Conservation (phyloP, 805 yeast species). For the Cyberlindnera euphorbiiphila region DNA sequence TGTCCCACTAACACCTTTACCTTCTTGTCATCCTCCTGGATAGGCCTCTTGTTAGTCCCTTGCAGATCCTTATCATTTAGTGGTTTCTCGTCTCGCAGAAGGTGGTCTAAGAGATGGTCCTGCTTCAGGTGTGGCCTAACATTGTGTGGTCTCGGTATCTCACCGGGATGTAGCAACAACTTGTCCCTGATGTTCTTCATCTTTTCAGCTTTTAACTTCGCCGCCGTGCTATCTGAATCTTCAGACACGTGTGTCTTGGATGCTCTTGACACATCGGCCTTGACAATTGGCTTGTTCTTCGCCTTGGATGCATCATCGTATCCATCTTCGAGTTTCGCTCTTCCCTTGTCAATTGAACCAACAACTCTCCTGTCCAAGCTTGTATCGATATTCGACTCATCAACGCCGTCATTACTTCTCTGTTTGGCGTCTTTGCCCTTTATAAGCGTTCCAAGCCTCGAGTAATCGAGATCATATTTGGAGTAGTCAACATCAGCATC, state of each 20-base stretch:
- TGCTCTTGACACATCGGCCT: not conserved
- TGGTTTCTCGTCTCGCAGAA: too few relatives aligned
- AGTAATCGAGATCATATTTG: conserved; percentile 7
- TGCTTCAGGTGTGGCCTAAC: too few relatives aligned
- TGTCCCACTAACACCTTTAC: conserved; percentile 13
- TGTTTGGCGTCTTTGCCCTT: not conserved
- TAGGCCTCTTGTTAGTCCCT: too few relatives aligned
- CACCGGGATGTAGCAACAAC: too few relatives aligned
- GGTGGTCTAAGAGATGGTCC: too few relatives aligned
- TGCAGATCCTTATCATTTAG: not conserved
- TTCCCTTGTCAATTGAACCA: conserved; percentile 12
- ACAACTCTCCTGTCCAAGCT: conserved; percentile 19
- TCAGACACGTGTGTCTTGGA: too few relatives aligned
- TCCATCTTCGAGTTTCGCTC: not conserved
- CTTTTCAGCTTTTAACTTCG: too few relatives aligned
- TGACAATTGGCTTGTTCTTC: too few relatives aligned
- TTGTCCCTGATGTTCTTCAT: too few relatives aligned
- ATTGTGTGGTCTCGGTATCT: too few relatives aligned
- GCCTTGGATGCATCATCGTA: too few relatives aligned
- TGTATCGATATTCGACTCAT: conserved; percentile 15
- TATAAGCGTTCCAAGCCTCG: conserved; percentile 1
- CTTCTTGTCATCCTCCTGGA: not conserved
- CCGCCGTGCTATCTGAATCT: too few relatives aligned
- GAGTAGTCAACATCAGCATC: conserved; percentile 14
- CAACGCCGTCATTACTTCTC: conserved; percentile 4